phyloP scores from a whole-genome alignment of 768 basidiomycete genomes.

The Fomitopsis pulvina region DNA sequence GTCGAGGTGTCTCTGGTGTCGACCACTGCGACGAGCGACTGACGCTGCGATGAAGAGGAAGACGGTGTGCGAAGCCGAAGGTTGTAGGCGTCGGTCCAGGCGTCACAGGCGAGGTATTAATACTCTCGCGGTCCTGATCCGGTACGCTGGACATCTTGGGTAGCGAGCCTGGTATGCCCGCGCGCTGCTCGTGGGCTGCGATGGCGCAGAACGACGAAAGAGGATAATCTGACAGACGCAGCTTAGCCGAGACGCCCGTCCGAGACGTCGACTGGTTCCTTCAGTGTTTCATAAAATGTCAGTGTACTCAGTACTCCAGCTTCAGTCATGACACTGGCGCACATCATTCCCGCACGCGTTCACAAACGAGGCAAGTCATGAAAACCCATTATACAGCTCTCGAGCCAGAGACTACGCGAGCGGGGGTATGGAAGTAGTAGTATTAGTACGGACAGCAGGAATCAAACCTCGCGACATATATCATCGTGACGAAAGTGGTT shows the following conservation, averaged over 20 bases:
- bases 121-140: background rate
- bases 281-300: too few species aligned
- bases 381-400: background rate
- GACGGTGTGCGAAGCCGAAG: conserved; percentile 9
- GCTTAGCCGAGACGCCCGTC: background rate
- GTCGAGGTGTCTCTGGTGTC: conserved; percentile 48
- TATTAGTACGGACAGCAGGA: conserved; percentile 1
- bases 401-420: background rate
- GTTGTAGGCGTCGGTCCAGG: conserved; percentile 13
- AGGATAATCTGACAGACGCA: background rate
- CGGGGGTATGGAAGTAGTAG: background rate
- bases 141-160: conserved; percentile 3
- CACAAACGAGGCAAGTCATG: too few species aligned
- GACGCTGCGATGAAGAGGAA: conserved; percentile 19
- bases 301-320: too few species aligned
- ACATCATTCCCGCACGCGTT: too few species aligned
- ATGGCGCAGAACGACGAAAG: background rate
- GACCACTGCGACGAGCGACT: conserved; percentile 59
- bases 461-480: background rate
- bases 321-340: too few species aligned
- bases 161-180: background rate
- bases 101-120: conserved; percentile 2
- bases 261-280: too few species aligned
- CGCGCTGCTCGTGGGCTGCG: background rate
- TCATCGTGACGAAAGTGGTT: conserved; percentile 3